Percentiles rank a stretch among this genome's conserved stretches.
phyloP scores from a whole-genome alignment of 1,284 basidiomycete genomes.

The Volvariella volvacea region DNA sequence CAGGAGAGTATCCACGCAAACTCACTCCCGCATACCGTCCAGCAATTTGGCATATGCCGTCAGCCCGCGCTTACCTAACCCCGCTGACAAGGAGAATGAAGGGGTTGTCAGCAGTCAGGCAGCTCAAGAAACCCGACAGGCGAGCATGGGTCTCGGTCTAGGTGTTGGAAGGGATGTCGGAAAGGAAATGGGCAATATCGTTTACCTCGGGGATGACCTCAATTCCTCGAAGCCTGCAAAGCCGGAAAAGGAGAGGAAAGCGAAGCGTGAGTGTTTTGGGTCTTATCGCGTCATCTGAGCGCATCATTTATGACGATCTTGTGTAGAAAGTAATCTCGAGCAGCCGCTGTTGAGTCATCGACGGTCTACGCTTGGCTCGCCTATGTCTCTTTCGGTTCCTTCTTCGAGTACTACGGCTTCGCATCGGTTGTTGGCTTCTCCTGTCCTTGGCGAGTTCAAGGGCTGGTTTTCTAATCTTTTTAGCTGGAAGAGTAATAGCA shows the following conservation, averaged over 20 bases:
- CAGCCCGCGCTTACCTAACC: too few species aligned
- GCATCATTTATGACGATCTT: background rate
- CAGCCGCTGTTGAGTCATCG: constrained; percentile 22
- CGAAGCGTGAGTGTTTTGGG: constrained; percentile 39
- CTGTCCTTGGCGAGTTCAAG: constrained; percentile 71
- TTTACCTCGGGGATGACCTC: constrained; percentile 26
- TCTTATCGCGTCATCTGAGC: background rate
- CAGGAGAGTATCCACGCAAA: background rate
- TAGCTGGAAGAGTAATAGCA: constrained; percentile 50
- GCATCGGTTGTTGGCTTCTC: constrained; percentile 29
- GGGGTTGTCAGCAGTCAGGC: constrained; percentile 26
- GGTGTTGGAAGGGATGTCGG: constrained; percentile 39
- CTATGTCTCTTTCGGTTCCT: constrained; percentile 15
- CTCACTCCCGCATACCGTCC: background rate
- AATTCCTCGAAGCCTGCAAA: constrained; percentile 28
- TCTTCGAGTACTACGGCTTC: constrained; percentile 7
- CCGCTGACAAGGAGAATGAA: constrained; percentile 48
- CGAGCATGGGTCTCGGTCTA: constrained; percentile 15
- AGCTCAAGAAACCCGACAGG: constrained; percentile 24
- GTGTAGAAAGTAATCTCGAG: constrained; percentile 23
- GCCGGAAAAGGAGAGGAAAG: constrained; percentile 45
- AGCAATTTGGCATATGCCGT: too few species aligned
- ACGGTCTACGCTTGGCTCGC: constrained; percentile 34
- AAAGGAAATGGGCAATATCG: constrained; percentile 44
- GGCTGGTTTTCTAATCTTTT: constrained; percentile 80